Evolutionary conservation across 2,329 filamentous ascomycete species (phyloP), one percentile per base, ranked within the genome.

Genomic region (Eurotiales sp.): DNA sequence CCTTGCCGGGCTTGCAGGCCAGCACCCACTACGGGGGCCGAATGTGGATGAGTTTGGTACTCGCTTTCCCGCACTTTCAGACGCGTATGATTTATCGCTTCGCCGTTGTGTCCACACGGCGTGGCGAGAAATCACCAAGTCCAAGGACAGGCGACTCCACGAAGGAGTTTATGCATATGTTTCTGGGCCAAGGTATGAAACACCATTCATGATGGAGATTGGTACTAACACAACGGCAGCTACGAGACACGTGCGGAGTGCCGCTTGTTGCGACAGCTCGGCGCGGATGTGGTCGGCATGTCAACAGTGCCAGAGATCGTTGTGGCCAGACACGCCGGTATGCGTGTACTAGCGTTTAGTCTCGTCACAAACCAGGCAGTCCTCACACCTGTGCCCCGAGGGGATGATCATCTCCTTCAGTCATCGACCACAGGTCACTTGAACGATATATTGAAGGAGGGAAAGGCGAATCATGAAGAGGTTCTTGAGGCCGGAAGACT

Each of bases 261-360:
- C 61, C 76, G 82, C 15, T 78, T 85, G 76, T 71, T 86, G 53
- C 74, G 74, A 34, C 72, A 72, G 43, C 66, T 85, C 6, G 83
- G 84, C 6, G 83, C 82, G n/a, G 83, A 86, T 61, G 71, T 86
- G n/a, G 83, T 86, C 2, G 83, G 83, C 12, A 86, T 87, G 84
- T 85, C 81, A 27, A 86, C 84, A 0, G 82, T 86, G 23, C 84
- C 84, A 7, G 84, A 87, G 61, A 83, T 86, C 47, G 77, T 86
- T 45, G 81, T 83, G 14, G 83, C 83, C 27, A 75, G 84, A 56
- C 84, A 87, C 64, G 77, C 75, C 49, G 80, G 79, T n/a, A 76
- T 86, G 58, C 72, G 78, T 23, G 79, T 87, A 6, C 69, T 86
- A 32, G 84, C 82, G 5, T 78, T 86, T 61, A 85, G 82, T 61